Percentiles rank a stretch among this genome's conserved stretches.
Evolutionary conservation across 1,139 yeast genomes (phyloP).

Genomic region (Wickerhamiella pararugosa): DNA sequence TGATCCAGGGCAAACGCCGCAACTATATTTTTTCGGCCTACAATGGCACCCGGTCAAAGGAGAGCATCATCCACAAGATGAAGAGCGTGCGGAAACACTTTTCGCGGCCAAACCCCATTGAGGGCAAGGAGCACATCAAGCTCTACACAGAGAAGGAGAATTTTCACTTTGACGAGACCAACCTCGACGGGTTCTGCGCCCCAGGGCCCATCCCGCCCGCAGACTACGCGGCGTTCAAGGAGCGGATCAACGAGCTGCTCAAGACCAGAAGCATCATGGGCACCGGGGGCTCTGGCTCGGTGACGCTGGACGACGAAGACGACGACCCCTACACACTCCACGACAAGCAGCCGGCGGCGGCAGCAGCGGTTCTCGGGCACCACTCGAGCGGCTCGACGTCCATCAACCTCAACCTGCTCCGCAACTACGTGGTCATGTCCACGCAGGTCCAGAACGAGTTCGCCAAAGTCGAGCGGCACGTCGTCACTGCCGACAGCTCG

Average conservation of each 20-base stretch:
- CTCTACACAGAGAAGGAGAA: slow-evolving; percentile 1
- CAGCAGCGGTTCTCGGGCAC: too few relatives aligned
- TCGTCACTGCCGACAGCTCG: slow-evolving; percentile 5
- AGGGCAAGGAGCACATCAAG: slow-evolving; percentile 4
- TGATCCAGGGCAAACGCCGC: slow-evolving; percentile 7
- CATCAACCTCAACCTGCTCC: slow-evolving; percentile 3
- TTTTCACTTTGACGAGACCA: slow-evolving; percentile 5
- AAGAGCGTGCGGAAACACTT: slow-evolving; percentile 6
- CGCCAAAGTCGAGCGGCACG: slow-evolving; percentile 6
- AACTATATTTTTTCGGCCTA: slow-evolving; percentile 5
- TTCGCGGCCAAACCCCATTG: slow-evolving; percentile 4
- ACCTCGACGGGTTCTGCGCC: not conserved
- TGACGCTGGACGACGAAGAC: slow-evolving; percentile 4
- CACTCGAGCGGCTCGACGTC: not conserved
- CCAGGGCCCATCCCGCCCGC: slow-evolving; percentile 7
- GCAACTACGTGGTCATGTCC: slow-evolving; percentile 5
- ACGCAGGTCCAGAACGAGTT: slow-evolving; percentile 2
- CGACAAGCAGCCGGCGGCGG: too few relatives aligned
- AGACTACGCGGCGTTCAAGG: slow-evolving; percentile 3
- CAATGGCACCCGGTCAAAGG: slow-evolving; percentile 7
- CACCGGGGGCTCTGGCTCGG: too few relatives aligned
- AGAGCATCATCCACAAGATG: slow-evolving; percentile 8
- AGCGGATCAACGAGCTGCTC: slow-evolving; percentile 6
- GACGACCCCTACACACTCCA: slow-evolving; percentile 1
- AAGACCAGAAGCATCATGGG: slow-evolving; percentile 1